Percentiles rank a stretch among this genome's conserved stretches.
Conservation (phyloP, 2,329 filamentous ascomycete genomes). For the Ambrosiella xylebori region DNA sequence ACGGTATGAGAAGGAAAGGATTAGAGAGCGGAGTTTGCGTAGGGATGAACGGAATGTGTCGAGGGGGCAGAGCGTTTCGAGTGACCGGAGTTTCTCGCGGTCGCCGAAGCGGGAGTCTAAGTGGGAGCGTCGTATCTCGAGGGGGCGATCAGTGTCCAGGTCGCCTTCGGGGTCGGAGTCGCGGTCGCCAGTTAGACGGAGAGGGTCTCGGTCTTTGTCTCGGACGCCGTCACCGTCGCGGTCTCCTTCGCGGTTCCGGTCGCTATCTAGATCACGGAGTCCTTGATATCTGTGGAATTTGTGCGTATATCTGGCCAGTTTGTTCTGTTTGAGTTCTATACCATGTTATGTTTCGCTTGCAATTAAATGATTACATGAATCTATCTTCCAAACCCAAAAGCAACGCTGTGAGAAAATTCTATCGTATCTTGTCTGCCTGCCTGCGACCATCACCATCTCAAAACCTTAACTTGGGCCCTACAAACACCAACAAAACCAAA, state of each 20-base stretch:
- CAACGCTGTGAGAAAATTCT: background rate
- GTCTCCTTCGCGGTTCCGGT: conserved; percentile 9
- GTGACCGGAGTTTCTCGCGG: too few species aligned
- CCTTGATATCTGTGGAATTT: conserved; percentile 4
- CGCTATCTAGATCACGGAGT: background rate
- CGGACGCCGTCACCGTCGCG: background rate
- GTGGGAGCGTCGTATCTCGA: too few species aligned
- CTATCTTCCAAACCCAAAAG: background rate
- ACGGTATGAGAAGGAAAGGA: background rate
- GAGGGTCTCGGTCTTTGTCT: background rate
- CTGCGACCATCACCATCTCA: background rate
- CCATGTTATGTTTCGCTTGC: background rate
- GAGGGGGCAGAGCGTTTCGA: too few species aligned
- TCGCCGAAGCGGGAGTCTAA: too few species aligned
- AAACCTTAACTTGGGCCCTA: conserved; percentile 76
- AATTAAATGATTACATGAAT: background rate
- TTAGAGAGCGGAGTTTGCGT: background rate
- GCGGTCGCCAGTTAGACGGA: background rate
- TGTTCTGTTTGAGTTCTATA: background rate
- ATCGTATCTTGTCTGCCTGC: background rate
- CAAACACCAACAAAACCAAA: conserved; percentile 64
- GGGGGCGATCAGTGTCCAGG: background rate
- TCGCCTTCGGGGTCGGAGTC: background rate
- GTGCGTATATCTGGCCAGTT: background rate
- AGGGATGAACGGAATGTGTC: background rate